Conservation (phyloP, 306 rosid species). For the Trifolium repens region DNA sequence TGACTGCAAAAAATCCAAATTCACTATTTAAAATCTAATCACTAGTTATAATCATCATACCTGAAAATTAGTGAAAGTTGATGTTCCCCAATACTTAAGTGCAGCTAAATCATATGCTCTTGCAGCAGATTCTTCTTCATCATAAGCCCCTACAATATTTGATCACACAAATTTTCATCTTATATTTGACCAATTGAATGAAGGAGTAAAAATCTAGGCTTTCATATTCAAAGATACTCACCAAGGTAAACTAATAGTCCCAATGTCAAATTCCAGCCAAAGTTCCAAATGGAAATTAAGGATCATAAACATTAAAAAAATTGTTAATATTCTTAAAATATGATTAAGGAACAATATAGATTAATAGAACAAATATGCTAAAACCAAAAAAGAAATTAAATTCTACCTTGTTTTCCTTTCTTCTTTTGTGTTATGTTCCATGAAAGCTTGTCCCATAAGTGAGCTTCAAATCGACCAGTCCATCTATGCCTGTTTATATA, state of each 20-base stretch:
- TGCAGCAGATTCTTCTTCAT: conserved; percentile 87
- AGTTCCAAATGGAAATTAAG: conserved; percentile 27
- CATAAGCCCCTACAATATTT: conserved; percentile 72
- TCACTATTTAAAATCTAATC: no score
- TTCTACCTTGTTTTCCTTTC: conserved; percentile 86
- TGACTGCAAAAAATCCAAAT: no score
- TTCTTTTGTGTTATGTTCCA: conserved; percentile 90
- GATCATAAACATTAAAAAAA: not conserved
- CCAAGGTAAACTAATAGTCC: conserved; percentile 68
- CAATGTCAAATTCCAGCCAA: conserved; percentile 39
- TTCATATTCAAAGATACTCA: conserved; percentile 35
- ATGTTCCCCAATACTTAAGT: conserved; percentile 75
- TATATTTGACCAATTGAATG: conserved; percentile 5
- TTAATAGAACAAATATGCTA: not conserved
- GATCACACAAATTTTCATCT: conserved; percentile 13
- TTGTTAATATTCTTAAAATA: conserved; percentile 30
- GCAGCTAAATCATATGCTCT: conserved; percentile 91
- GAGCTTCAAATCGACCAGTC: conserved; percentile 94
- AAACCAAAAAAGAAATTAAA: not conserved
- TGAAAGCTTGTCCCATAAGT: conserved; percentile 91
- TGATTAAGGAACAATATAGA: not conserved
- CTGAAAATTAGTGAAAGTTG: conserved; percentile 76
- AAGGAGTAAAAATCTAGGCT: not conserved
- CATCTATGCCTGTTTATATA: conserved; percentile 75
- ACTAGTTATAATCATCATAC: conserved; percentile 41